These are phyloP conservation scores for Catharanthus roseus DNA, from an alignment of 257 asterid genomes.

Conservation along the genomic window DNA sequence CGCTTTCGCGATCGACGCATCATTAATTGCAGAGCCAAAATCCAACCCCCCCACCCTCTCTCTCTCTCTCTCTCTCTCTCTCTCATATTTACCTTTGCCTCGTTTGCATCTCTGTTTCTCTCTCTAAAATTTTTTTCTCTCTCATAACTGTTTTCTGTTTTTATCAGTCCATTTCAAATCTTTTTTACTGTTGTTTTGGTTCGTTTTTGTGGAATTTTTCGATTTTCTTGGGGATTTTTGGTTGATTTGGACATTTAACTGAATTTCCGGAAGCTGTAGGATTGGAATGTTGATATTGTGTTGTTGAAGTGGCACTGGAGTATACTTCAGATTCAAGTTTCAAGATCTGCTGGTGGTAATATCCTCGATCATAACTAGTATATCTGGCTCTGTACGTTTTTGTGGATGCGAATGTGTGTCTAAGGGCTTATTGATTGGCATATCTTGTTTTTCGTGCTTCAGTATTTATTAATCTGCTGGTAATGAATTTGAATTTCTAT, in stretches of 20 bases:
- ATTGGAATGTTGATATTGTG: constrained; percentile 39
- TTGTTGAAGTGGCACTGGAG: constrained; percentile 12
- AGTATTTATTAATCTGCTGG: constrained; percentile 6
- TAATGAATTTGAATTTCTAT: constrained; percentile 12
- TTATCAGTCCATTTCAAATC: constrained; percentile 15
- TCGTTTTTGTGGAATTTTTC: background rate
- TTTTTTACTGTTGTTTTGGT: constrained; percentile 5
- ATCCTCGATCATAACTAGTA: constrained; percentile 36
- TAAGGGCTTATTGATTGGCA: constrained; percentile 13
- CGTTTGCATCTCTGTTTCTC: constrained; percentile 31
- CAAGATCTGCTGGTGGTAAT: constrained; percentile 61
- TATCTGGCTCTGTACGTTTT: constrained; percentile 2
- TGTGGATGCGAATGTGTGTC: constrained; percentile 9
- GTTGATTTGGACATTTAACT: constrained; percentile 22
- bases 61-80: constrained; percentile 28
- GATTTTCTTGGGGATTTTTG: background rate
- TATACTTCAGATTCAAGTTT: constrained; percentile 37
- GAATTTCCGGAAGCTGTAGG: constrained; percentile 23
- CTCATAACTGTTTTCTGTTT: constrained; percentile 6
- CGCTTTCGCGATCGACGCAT: constrained; percentile 24
- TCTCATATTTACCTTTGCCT: constrained; percentile 19
- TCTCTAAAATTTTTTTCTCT: constrained; percentile 20
- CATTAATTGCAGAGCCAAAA: constrained; percentile 27
- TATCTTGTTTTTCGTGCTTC: background rate
- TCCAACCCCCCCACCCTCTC: constrained; percentile 46